Base-by-base conservation (phyloP, 352 stramenopile genomes). In the Saprolegnia diclina region DNA sequence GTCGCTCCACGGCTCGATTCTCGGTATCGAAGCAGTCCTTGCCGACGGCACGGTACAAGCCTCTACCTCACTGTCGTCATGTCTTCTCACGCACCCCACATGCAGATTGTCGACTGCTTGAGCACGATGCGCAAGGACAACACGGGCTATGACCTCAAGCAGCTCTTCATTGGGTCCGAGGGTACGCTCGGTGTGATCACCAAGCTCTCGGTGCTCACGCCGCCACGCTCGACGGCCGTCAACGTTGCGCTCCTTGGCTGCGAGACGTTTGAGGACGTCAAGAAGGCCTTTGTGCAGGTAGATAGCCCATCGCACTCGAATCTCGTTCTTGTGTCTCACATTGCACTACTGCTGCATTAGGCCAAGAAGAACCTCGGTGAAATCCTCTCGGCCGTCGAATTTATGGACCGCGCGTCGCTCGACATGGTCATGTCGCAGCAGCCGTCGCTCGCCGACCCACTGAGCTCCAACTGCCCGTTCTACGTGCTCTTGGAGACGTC, bases 401-500 rank as follows among this genome's bases (percentile, higher is more conserved):
- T 98, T 56, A 94, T 98, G 77, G 97, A 99, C 73, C 75, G 77
- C 38, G 75, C 87, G 64, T 91, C 92, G 45, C 73, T 98, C 14
- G 75, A 96, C 64, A 85, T 98, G 64, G 86, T 98, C 10, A 37
- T 92, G 5, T 77, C 76, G 9, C 84, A 91, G 53, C 84, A 91
- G 22, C 74, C 81, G 56, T 19, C 24, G 19, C 77, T 76, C 26
- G 88, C 88, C 38, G 88, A 96, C 52, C 88, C 88, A 2, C 75
- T 90, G 0, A 76, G 79, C 69, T 76, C 72, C 0, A 73, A 65
- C 0, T 94, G 81, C 48, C 87, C 87, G 42, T 98, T 89, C 73
- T 98, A 95, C 75, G 76, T 99, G n/a, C 76, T 99, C 32, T 85
- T 99, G 18, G 97, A 99, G 79, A 98, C 92, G 22, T 92, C 92